phyloP scores from a whole-genome alignment of 352 stramenopile species.

The Phytophthora podocarpi region DNA sequence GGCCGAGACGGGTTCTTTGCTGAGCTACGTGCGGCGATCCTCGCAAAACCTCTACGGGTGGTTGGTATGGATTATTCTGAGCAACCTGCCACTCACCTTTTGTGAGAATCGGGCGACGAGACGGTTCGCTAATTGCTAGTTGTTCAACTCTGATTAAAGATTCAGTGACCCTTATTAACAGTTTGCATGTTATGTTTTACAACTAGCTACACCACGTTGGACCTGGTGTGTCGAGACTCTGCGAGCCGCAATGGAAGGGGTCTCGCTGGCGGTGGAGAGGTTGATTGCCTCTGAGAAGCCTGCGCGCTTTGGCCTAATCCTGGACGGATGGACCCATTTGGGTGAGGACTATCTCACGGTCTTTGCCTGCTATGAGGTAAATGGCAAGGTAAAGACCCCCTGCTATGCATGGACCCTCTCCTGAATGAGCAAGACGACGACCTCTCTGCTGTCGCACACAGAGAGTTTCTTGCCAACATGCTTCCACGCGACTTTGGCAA shows the following conservation, averaged over 20 bases:
- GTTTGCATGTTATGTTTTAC: too few species aligned
- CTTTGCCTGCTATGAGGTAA: constrained; percentile 1
- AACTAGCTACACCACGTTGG: too few species aligned
- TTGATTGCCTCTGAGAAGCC: neutral
- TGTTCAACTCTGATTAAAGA: too few species aligned
- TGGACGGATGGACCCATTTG: constrained; percentile 4
- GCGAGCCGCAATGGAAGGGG: neutral
- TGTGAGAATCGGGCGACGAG: constrained; percentile 5
- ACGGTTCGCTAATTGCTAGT: neutral
- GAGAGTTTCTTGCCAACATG: neutral
- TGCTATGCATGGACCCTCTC: constrained; percentile 2
- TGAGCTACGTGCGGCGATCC: constrained; percentile 2
- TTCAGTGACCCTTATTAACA: too few species aligned
- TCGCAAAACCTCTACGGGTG: constrained; percentile 13
- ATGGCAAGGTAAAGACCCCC: neutral
- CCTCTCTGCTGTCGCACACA: neutral
- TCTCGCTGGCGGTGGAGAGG: neutral
- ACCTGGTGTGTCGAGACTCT: constrained; percentile 3
- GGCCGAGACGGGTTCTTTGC: constrained; percentile 3
- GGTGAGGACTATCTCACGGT: neutral
- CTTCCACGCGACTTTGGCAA: constrained; percentile 1
- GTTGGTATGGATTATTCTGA: neutral
- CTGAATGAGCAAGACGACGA: neutral
- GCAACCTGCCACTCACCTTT: constrained; percentile 10
- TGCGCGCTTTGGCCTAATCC: neutral